These are phyloP conservation scores for Murraya koenigii DNA, from an alignment of 345 rosid genomes.

Conservation along the genomic window DNA sequence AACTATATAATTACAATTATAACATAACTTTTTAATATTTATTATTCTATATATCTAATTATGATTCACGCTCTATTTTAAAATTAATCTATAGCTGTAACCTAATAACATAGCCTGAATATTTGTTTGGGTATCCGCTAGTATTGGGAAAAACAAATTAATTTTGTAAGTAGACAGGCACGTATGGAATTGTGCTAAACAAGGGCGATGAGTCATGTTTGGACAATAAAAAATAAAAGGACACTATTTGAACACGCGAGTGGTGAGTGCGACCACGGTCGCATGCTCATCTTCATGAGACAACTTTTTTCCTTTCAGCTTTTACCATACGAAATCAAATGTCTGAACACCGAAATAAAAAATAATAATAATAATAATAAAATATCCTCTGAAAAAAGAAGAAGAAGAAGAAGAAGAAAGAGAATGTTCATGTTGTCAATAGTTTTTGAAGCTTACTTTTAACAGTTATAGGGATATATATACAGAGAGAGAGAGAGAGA, in stretches of 20 bases:
- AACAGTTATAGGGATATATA: background rate
- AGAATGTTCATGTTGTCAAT: conserved; percentile 15
- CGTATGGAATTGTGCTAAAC: background rate
- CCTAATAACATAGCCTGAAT: background rate
- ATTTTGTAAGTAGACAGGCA: background rate
- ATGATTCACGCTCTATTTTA: no score
- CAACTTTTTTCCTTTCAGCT: background rate
- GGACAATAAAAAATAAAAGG: background rate
- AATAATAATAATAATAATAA: background rate
- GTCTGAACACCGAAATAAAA: background rate
- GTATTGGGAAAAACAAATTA: no score
- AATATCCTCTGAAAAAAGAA: background rate
- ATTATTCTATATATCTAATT: no score
- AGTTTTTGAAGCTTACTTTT: conserved; percentile 12
- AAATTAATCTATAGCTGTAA: no score
- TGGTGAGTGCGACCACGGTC: background rate
- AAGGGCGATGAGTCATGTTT: background rate
- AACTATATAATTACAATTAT: no score
- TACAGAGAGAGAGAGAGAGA: background rate
- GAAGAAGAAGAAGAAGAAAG: background rate
- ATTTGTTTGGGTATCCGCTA: background rate
- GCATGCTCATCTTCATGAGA: conserved; percentile 3
- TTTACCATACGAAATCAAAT: background rate
- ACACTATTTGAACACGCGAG: conserved; percentile 1
- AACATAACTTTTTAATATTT: no score